Conservation (phyloP, 495 filamentous ascomycete species). For the Apodospora peruviana region DNA sequence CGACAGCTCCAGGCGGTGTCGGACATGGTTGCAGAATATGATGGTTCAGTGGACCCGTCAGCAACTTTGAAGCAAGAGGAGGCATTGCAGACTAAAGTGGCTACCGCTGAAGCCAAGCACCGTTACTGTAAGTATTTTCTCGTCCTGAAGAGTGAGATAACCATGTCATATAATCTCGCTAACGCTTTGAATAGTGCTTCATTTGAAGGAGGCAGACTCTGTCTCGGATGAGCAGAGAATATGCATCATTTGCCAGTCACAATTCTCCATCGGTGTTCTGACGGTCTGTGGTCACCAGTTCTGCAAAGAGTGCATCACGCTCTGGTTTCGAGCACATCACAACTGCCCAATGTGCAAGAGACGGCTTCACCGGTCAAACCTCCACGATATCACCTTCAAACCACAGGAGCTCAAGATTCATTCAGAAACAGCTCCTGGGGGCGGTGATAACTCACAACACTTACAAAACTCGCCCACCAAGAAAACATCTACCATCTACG, state of each 20-base stretch:
- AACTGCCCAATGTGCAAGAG: constrained; percentile 77
- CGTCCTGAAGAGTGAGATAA: too few relatives aligned
- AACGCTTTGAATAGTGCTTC: constrained; percentile 31
- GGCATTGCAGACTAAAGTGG: constrained; percentile 46
- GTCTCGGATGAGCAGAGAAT: constrained; percentile 52
- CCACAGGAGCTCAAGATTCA: constrained; percentile 64
- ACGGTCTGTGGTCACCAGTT: constrained; percentile 89
- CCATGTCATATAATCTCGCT: too few relatives aligned
- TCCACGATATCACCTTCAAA: constrained; percentile 81
- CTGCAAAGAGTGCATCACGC: constrained; percentile 74
- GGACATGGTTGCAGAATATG: constrained; percentile 72
- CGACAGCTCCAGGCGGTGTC: constrained; percentile 83
- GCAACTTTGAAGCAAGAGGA: constrained; percentile 38
- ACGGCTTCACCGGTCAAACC: constrained; percentile 51
- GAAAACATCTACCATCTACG: constrained; percentile 55
- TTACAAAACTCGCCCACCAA: constrained; percentile 9
- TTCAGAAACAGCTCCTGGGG: constrained; percentile 44
- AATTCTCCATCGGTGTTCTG: constrained; percentile 73
- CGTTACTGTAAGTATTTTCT: constrained; percentile 54
- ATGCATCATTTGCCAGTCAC: constrained; percentile 74
- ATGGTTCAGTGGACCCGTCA: constrained; percentile 37
- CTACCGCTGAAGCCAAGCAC: constrained; percentile 58
- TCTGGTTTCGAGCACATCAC: constrained; percentile 62
- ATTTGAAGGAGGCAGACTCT: constrained; percentile 47
- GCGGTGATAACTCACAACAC: not conserved